A percentile compares a stretch with the other conserved stretches of the same genome.
phyloP scores from a whole-genome alignment of 192 early-diverging fungal genomes.

The Coemansia sp. region DNA sequence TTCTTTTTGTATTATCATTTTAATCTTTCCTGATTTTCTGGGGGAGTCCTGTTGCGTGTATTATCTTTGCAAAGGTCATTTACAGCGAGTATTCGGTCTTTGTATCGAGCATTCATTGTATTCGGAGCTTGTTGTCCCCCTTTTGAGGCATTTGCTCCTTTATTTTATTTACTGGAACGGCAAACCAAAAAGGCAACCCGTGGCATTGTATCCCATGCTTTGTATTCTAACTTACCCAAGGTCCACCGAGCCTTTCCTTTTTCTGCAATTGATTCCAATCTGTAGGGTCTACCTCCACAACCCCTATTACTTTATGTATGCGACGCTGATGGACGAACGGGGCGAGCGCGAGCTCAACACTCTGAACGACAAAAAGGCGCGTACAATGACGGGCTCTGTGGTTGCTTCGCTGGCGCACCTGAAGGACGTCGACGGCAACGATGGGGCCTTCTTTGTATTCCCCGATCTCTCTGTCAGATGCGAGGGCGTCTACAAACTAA shows the following conservation, averaged over 20 bases:
- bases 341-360: slow-evolving; percentile 84
- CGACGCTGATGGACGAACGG: slow-evolving; percentile 81
- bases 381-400: slow-evolving; percentile 90
- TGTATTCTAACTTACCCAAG: neutral
- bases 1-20: neutral
- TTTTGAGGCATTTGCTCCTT: neutral
- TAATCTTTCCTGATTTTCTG: neutral
- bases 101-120: slow-evolving; percentile 1
- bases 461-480: slow-evolving; percentile 93
- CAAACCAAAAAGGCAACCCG: neutral
- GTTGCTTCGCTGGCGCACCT: slow-evolving; percentile 90
- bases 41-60: no score
- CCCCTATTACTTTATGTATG: slow-evolving; percentile 98
- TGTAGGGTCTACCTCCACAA: slow-evolving; percentile 62
- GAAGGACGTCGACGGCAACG: slow-evolving; percentile 80
- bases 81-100: neutral
- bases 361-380: slow-evolving; percentile 85
- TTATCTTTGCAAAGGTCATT: slow-evolving; percentile 6
- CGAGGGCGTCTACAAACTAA: slow-evolving; percentile 84
- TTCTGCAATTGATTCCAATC: neutral
- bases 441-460: slow-evolving; percentile 97
- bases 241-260: neutral
- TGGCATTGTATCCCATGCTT: neutral
- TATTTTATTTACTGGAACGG: neutral
- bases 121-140: neutral